Base-by-base conservation (phyloP, 2,329 filamentous ascomycete genomes). In the Talaromyces amestolkiae region DNA sequence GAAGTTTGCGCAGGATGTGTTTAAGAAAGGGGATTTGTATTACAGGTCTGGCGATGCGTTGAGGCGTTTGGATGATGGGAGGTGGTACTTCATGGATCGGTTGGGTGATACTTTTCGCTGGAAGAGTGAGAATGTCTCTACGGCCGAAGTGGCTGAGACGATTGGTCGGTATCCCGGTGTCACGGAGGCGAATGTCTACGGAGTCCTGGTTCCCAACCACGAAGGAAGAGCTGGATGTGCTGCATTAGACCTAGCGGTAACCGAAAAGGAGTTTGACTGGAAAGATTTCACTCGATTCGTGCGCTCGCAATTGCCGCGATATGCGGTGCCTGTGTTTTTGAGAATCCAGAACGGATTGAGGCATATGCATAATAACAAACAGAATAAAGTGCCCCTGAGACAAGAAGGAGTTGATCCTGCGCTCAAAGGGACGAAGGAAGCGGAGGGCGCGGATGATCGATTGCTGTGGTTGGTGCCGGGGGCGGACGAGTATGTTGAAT, bases 261-360 rank as follows among this genome's bases (percentile, higher is more conserved):
- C 77, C 0, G 75, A 79, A 35, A 72, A 76, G 0, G 75, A 67
- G 0, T 90, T 91, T 67, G 83, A 89, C 73, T 91, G 86, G 72
- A 77, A 80, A 10, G 86, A 78, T 0, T 79, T 93, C 10, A 77
- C 91, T 11, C 80, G 75, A 77, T 86, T 89, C 71, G 82, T 83
- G 2, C 83, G 85, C 7, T 80, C 82, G 15, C 82, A 86, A 60
- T 79, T 93, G 24, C 91, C 91, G 0, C 84, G 83, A 68, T 93
- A 93, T 71, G 91, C 91, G 0, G 89, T 93, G 1, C 91, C 91
- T 0, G 77, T 92, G 1, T 93, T 93, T 78, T 71, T 93, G 49
- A 82, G 90, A 0, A 76, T 91, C 19, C 83, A 90, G 24, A 78
- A 83, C 31, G 75, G 72, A 13, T 66, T 75, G 3, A 71, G 71